Base-by-base conservation (phyloP, 75 land plant species). In the Azolla pinnata region DNA sequence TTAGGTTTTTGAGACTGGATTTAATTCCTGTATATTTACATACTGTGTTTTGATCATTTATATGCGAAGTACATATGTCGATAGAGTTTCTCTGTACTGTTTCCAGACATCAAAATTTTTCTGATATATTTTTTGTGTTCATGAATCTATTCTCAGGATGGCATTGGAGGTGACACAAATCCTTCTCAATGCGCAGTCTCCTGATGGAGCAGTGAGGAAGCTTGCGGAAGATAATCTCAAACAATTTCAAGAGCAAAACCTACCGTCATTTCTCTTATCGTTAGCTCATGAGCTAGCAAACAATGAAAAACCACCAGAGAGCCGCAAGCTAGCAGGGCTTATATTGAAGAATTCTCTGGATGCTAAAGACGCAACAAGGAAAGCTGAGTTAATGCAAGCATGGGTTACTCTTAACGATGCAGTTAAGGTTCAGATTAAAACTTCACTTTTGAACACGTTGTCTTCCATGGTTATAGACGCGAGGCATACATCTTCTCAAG, bases 321-420 rank as follows among this genome's bases (percentile, higher is more conserved):
- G 75, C 0, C 72, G 85, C 21, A 61, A 69, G 31, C 53, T 84
- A 40, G 87, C 81, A 35, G 84, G 87, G 48, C 61, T 84, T n/a
- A 55, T 81, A 31, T 65, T 84, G 33, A 84, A 84, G 52, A 84
- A 84, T 30, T 85, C 82, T 1, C 46, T 85, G 55, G 88, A 85
- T 70, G 82, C 88, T 3, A 85, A 76, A 40, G 88, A 85, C 18
- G 58, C 75, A 31, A 27, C 31, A 5, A 56, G 77, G 16, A 85
- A 82, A 62, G 74, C 61, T 20, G 56, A 64, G 44, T 68, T 85
- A 25, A 29, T 55, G 31, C 66, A 75, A 31, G 47, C 67, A 34
- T 85, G 88, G 86, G 56, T 79, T 29, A 33, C 55, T 8, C 67
- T 85, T 25, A 80, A 85, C 50, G 30, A 54, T n/a, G 16, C 60